Evolutionary conservation across 441 rosid species (phyloP), one percentile per base, ranked within the genome.

Genomic region (Hura crepitans): DNA sequence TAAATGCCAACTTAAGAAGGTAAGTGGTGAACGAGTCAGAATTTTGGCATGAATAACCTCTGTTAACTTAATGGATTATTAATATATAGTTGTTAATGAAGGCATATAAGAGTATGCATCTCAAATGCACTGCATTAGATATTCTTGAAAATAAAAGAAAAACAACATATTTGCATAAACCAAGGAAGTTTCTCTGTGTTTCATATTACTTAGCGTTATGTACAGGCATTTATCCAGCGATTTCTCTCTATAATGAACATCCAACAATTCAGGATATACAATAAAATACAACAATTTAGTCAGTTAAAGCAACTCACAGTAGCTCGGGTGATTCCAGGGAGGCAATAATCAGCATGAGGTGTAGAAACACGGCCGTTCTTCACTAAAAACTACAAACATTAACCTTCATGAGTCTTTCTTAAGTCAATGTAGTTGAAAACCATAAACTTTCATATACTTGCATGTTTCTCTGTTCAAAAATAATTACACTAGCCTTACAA

Each of bases 321-420:
- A 63, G 92, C 89, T 82, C 92, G 81, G 42, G 96, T 93, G 74
- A 90, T 87, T 47, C 98, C 97, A 43, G 98, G 96, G 70, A 91
- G 98, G 81, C 98, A 93, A 80, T 85, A 91, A 83, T 93, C 97
- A 58, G 97, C 94, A 62, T 89, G 94, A 62, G 98, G 97, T n/a
- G 94, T 91, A 71, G 82, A 77, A 72, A 93, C 96, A 46, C 84
- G 80, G 22, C 94, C 90, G 81, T 88, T 93, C 86, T 93, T 93
- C 68, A 93, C 94, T 81, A 91, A 64, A 62, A 93, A 91, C 97
- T 93, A 86, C 75, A 74, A 43, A 25, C 49, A 57, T 4, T 58
- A n/a, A 72, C 68, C 47, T 2, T 17, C 23, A 77, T 1, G 20
- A 74, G n/a, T 25, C 50, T 49, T 66, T 45, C 46, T 60, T 53